These are phyloP conservation scores for Coemansia sp. DNA, from an alignment of 192 early-diverging fungal genomes.

Conservation along the genomic window DNA sequence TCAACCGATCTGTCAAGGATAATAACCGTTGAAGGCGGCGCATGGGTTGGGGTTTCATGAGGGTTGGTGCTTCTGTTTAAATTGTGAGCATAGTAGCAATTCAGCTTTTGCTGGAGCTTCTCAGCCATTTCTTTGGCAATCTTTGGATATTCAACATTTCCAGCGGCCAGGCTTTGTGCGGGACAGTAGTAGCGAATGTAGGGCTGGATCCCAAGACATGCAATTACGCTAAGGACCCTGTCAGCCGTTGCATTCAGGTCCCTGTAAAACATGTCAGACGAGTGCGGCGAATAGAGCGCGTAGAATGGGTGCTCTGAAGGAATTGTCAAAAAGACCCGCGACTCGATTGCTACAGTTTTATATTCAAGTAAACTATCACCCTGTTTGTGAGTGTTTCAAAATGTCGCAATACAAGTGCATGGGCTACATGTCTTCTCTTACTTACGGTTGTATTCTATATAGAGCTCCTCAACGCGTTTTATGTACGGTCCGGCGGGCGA, in stretches of 20 bases:
- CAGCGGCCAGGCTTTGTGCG: background rate
- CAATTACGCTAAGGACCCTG: slow-evolving; percentile 45
- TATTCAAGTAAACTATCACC: background rate
- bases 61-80: background rate
- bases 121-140: slow-evolving; percentile 46
- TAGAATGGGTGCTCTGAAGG: slow-evolving; percentile 53
- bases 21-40: slow-evolving; percentile 74
- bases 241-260: slow-evolving; percentile 53
- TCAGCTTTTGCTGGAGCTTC: slow-evolving; percentile 64
- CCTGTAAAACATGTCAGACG: slow-evolving; percentile 9
- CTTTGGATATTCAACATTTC: slow-evolving; percentile 12
- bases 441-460: slow-evolving; percentile 56
- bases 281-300: slow-evolving; percentile 52
- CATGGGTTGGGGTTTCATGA: slow-evolving; percentile 49
- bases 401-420: background rate
- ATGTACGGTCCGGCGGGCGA: slow-evolving; percentile 45
- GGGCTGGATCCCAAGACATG: slow-evolving; percentile 37
- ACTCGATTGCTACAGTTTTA: slow-evolving; percentile 46
- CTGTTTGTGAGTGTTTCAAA: background rate
- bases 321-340: slow-evolving; percentile 52
- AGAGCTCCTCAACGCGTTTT: slow-evolving; percentile 44
- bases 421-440: background rate
- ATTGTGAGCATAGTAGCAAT: slow-evolving; percentile 61
- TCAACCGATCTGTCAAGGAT: slow-evolving; percentile 92
- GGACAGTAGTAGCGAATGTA: slow-evolving; percentile 51